Conservation (phyloP, 2,329 filamentous ascomycete species). For the Botrytis aclada region DNA sequence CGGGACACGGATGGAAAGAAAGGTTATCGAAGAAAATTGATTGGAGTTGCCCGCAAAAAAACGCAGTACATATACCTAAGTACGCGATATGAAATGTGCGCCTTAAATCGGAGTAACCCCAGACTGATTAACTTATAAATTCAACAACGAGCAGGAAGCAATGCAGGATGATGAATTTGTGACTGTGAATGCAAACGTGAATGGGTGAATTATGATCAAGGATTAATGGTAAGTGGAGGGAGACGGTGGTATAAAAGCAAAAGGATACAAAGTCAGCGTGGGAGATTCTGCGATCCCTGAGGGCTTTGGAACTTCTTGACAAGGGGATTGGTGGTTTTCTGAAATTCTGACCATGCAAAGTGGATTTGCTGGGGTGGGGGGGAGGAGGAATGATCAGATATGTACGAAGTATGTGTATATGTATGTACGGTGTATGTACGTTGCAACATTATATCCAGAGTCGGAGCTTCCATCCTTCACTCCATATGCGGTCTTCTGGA, state of each 20-base stretch:
- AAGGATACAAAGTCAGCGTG: conserved; percentile 1
- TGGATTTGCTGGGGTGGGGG: not conserved
- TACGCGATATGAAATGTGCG: not conserved
- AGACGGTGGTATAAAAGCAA: not conserved
- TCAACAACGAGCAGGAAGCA: conserved; percentile 3
- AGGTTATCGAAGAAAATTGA: conserved; percentile 2
- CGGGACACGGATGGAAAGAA: conserved; percentile 13
- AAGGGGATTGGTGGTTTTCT: not conserved
- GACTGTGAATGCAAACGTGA: conserved; percentile 8
- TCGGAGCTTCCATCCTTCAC: conserved; percentile 1
- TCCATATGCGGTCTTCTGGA: not conserved
- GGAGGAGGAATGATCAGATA: not conserved
- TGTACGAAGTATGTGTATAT: not conserved
- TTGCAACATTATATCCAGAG: not conserved
- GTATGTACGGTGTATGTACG: not conserved
- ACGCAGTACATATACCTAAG: not conserved
- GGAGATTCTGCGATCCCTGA: conserved; percentile 20
- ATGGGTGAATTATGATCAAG: not conserved
- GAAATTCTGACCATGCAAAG: not conserved
- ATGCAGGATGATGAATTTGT: conserved; percentile 12
- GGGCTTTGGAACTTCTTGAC: not conserved
- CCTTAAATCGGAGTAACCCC: not conserved
- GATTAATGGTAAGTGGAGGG: not conserved
- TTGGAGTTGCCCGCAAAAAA: not conserved
- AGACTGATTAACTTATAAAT: not conserved